Evolutionary conservation across 192 early-diverging fungal species (phyloP).

Genomic region (Spizellomyces sp.): DNA sequence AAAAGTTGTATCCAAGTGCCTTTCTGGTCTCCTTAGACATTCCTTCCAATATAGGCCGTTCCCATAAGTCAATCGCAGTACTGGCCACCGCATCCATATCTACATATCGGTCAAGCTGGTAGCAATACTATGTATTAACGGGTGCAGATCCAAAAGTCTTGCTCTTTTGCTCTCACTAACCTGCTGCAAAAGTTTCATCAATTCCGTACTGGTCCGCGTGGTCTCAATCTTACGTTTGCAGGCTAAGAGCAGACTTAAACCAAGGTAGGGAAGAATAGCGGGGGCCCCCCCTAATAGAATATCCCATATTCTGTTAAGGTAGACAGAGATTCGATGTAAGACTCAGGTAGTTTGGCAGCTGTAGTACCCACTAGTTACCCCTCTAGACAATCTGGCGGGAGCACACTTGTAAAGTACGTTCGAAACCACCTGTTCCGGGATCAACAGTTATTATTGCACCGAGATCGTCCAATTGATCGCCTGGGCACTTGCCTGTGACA

Average conservation of each 20-base stretch:
- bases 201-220: constrained; percentile 16
- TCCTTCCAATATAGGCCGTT: constrained; percentile 39
- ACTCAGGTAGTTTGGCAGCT: too few relatives aligned
- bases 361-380: constrained; percentile 6
- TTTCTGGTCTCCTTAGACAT: constrained; percentile 33
- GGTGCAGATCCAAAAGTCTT: background rate
- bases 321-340: too few relatives aligned
- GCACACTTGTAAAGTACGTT: constrained; percentile 38
- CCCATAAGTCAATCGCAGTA: constrained; percentile 50
- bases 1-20: constrained; percentile 33
- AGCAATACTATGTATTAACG: background rate
- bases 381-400: constrained; percentile 40
- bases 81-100: constrained; percentile 47
- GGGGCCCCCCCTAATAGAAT: constrained; percentile 43
- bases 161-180: constrained; percentile 8
- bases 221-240: constrained; percentile 35
- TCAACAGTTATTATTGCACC: background rate
- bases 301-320: constrained; percentile 42
- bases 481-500: background rate
- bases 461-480: background rate
- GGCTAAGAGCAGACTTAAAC: constrained; percentile 40
- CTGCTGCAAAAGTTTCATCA: constrained; percentile 32
- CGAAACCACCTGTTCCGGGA: constrained; percentile 35
- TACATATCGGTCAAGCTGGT: constrained; percentile 35
- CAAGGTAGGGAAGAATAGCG: constrained; percentile 44